Evolutionary conservation across 2,329 filamentous ascomycete species (phyloP), one percentile per base, ranked within the genome.

Genomic region (Aspergillus fumigatiaffinis): DNA sequence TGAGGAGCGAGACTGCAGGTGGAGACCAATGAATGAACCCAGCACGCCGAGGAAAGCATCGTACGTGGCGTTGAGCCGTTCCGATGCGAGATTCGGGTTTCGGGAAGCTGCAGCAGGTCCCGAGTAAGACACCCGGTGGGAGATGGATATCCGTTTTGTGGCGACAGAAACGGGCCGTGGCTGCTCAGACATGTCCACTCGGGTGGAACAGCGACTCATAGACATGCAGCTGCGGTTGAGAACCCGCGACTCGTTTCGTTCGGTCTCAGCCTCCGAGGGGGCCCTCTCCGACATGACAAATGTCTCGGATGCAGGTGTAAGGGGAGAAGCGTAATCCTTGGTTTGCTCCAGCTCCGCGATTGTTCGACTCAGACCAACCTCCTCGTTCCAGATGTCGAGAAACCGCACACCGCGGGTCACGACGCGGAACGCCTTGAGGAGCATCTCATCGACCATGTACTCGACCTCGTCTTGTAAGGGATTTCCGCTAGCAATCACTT

Each of bases 391-490:
- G 2, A 93, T 82, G 65, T 99, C 94, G 46, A 96, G 82, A 68
- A 99, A 97, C 48, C 88, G 84, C 26, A 97, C 91, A 14, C 90
- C 92, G 66, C 93, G 87, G 50, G 88, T 93, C n/a, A 96, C 90
- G 53, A 97, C 92, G 70, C 90, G 92, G 79, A 96, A 97, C 0
- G 92, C 92, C 73, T 92, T 94, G 53, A 96, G 78, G 25, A 97
- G 89, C 84, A 97, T 91, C 71, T 96, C 90, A 68, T 97, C 93
- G 56, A 97, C 84, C 56, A 93, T 84, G 20, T 68, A 70, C 49
- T 76, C 72, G n/a, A 78, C 67, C 32, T 73, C 73, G 28, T 78
- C 73, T 28, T 76, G 71, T 14, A 69, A 61, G 0, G 72, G 66
- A 9, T 46, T 74, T 63, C 80, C 79, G 58, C 78, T 81, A 57